phyloP scores from a whole-genome alignment of 805 yeast species.

The Kregervanrija fluxuum region DNA sequence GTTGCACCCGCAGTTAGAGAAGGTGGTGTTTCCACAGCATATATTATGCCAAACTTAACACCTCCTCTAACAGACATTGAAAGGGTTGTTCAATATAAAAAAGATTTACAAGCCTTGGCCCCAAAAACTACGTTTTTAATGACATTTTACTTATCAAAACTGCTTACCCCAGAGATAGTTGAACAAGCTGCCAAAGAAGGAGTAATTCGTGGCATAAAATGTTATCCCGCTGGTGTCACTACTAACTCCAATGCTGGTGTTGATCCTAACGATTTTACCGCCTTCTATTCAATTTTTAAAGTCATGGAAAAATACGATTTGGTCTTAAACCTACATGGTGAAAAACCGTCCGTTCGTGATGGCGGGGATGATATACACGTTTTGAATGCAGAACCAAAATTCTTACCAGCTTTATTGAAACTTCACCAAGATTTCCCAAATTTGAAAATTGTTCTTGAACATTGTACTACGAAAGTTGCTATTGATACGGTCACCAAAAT shows the following conservation, averaged over 20 bases:
- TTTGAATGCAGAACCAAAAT: slow-evolving; percentile 87
- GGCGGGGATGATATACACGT: slow-evolving; percentile 70
- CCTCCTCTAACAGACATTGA: slow-evolving; percentile 85
- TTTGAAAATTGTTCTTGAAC: slow-evolving; percentile 82
- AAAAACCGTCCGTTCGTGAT: slow-evolving; percentile 62
- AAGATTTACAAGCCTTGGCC: slow-evolving; percentile 52
- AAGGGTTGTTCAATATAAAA: slow-evolving; percentile 63
- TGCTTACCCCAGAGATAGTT: slow-evolving; percentile 79
- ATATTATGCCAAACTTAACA: slow-evolving; percentile 91
- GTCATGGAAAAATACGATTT: slow-evolving; percentile 76
- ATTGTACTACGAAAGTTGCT: slow-evolving; percentile 90
- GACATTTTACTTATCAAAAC: slow-evolving; percentile 78
- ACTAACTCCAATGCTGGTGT: slow-evolving; percentile 92
- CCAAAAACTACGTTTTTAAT: slow-evolving; percentile 84
- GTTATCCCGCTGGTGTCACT: slow-evolving; percentile 99
- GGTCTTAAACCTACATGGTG: slow-evolving; percentile 91
- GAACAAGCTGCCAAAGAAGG: slow-evolving; percentile 65
- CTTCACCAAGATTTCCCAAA: slow-evolving; percentile 80
- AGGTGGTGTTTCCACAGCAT: slow-evolving; percentile 90
- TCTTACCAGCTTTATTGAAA: slow-evolving; percentile 79
- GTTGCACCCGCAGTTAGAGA: slow-evolving; percentile 83
- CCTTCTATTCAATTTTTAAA: slow-evolving; percentile 81
- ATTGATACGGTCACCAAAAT: slow-evolving; percentile 66
- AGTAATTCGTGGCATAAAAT: slow-evolving; percentile 81
- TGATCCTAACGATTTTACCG: slow-evolving; percentile 83